Evolutionary conservation across 1,284 basidiomycete species (phyloP).

Genomic region (Porogramme epimiltina): DNA sequence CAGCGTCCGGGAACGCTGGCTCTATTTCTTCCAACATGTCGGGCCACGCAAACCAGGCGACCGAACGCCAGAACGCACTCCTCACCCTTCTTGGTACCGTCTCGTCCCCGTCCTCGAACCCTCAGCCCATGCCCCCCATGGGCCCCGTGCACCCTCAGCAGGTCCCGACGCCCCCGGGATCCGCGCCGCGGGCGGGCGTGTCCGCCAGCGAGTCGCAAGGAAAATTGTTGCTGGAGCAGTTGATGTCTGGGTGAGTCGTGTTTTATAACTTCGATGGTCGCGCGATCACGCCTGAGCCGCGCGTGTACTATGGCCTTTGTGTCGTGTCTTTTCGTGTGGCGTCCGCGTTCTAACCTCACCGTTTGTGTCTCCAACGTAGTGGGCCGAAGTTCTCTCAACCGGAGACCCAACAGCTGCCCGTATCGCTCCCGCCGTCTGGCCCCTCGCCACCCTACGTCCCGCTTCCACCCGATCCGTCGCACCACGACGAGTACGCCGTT

Average conservation of each 20-base stretch:
- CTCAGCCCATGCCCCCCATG: slow-evolving; percentile 32
- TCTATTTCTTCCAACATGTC: slow-evolving; percentile 44
- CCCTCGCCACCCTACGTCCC: slow-evolving; percentile 51
- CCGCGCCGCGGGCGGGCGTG: slow-evolving; percentile 58
- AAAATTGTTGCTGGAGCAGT: slow-evolving; percentile 73
- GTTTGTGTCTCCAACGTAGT: slow-evolving; percentile 31
- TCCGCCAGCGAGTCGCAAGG: slow-evolving; percentile 61
- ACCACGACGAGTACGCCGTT: slow-evolving; percentile 35
- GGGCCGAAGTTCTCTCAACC: slow-evolving; percentile 55
- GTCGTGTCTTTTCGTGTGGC: not conserved
- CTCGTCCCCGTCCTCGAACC: slow-evolving; percentile 40
- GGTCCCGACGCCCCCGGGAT: slow-evolving; percentile 67
- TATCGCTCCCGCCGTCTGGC: slow-evolving; percentile 38
- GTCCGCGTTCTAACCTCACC: slow-evolving; percentile 5
- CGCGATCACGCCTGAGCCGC: not conserved
- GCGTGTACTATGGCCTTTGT: not conserved
- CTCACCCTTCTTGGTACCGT: slow-evolving; percentile 62
- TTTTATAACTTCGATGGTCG: not conserved
- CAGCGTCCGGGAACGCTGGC: slow-evolving; percentile 54
- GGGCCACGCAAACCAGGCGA: slow-evolving; percentile 44
- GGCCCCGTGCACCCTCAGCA: slow-evolving; percentile 49
- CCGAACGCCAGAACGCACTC: slow-evolving; percentile 72
- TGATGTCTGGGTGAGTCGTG: slow-evolving; percentile 72
- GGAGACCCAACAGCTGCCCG: slow-evolving; percentile 47
- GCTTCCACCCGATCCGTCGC: slow-evolving; percentile 28